Evolutionary conservation across 2,329 filamentous ascomycete species (phyloP), one percentile per base, ranked within the genome.

Genomic region (Apiospora rasikravindrae): DNA sequence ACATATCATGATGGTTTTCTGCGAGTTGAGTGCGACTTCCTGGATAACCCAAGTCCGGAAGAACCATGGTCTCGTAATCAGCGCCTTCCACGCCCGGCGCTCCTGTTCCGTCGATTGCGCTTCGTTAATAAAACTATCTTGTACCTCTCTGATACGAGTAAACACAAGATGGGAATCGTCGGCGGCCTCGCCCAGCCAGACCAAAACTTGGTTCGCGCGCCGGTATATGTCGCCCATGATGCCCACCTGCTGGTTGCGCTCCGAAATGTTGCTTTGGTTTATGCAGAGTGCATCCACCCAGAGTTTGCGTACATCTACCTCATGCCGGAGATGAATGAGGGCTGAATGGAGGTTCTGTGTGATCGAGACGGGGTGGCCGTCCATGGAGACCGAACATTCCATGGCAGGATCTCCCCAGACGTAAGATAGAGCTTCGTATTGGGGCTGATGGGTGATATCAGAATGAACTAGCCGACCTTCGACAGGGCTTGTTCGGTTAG

Each of bases 201-300:
- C 73, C 7, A 53, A 10, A 5, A 53, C 49, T 14, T 24, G 13
- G 10, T 13, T 53, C 10, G 49, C 49, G 10, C 49, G 75, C 51
- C 2, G 74, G 69, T 77, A 77, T 57, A 76, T 77, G 33, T 74
- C 69, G 24, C 71, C 69, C 74, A 77, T 77, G 57, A 76, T 72
- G 37, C 70, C 37, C n/a, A 77, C 74, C 47, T 77, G 75, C 10
- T 72, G 57, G 7, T 73, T 71, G 19, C 73, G 71, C 57, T 77
- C 74, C 33, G 40, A 45, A 2, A 64, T 33, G 51, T 76, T 71
- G 29, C 72, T 71, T 71, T 77, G 75, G 37, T 77, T 73, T 69
- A 77, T 77, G 71, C 75, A 76, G 29, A 77, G 69, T 5, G 73
- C 71, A 70, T 77, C 75, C n/a, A 77, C 71, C 74, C 75, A 77